Percentiles rank a stretch among this genome's conserved stretches.
Conservation (phyloP, 306 rosid species). For the Chamaecrista fasciculata region DNA sequence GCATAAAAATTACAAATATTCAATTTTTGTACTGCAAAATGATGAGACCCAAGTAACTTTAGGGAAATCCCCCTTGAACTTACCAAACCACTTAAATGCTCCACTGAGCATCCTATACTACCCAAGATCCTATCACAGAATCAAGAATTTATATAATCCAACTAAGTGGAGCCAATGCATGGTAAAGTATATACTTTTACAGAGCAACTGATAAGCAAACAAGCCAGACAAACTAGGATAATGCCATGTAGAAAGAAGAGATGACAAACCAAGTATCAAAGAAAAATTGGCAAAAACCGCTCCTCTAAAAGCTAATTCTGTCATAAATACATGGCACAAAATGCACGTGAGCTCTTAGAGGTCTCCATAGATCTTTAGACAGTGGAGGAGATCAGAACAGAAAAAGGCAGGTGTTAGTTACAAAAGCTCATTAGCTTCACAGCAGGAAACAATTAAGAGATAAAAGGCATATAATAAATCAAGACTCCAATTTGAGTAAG, state of each 20-base stretch:
- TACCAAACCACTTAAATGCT: too few species aligned
- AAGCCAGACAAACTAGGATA: slow-evolving; percentile 1
- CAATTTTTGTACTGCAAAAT: neutral
- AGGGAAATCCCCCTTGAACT: too few species aligned
- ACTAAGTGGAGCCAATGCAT: slow-evolving; percentile 7
- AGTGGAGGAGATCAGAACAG: slow-evolving; percentile 4
- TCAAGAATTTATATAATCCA: slow-evolving; percentile 15
- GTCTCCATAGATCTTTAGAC: slow-evolving; percentile 1
- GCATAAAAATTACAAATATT: neutral
- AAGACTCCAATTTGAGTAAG: slow-evolving; percentile 14
- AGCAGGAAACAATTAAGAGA: slow-evolving; percentile 9
- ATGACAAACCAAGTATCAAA: neutral
- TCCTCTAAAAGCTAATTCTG: slow-evolving; percentile 1
- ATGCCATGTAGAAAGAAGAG: slow-evolving; percentile 12
- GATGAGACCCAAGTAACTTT: too few species aligned
- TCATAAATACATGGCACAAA: slow-evolving; percentile 16
- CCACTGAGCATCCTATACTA: too few species aligned
- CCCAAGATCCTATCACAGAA: too few species aligned
- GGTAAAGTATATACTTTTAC: neutral
- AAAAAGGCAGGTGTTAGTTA: slow-evolving; percentile 16
- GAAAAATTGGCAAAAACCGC: slow-evolving; percentile 4
- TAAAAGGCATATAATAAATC: slow-evolving; percentile 4
- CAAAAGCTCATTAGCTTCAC: neutral
- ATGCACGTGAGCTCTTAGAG: neutral
- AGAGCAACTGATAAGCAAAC: slow-evolving; percentile 12